Base-by-base conservation (phyloP, 257 asterid species). In the Eucommia ulmoides region DNA sequence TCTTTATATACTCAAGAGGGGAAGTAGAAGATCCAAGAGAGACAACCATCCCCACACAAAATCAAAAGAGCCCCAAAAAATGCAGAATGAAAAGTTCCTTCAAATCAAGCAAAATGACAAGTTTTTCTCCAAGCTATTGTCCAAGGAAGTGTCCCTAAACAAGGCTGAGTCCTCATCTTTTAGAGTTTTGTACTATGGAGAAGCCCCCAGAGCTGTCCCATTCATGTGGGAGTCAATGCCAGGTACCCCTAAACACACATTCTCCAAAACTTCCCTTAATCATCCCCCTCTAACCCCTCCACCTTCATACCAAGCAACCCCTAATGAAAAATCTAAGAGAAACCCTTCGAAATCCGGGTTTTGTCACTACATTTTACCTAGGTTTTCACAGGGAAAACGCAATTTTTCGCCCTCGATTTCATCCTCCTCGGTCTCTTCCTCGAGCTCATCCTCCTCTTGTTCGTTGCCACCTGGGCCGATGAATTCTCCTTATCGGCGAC, bases 281-380 rank as follows among this genome's bases (percentile, higher is more conserved):
- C n/a, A n/a, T n/a, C 89, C 84, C 7, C 93, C 95, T 15, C 75
- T 81, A 1, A 81, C 89, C 14, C 93, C 95, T 56, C 95, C 95
- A 22, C 95, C 93, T 41, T 77, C 78, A 18, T 77, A 72, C 58
- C 72, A 58, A 15, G 55, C 59, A 2, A 59, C 52, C 50, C 68
- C 68, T 1, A 53, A 26, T 17, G 24, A 24, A 0, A 51, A 23
- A 2, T 57, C 66, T 41, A 21, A 33, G 65, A 46, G 52, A 24
- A 65, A 63, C 33, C 41, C 61, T 12, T 47, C 56, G 19, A 80
- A 65, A 41, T 42, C 68, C 24, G 67, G 44, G 1, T 53, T 66
- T 12, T 53, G 70, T n/a, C 42, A 33, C 19, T 69, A 77, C 33
- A 65, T 72, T 9, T 60, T 77, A 2, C 47, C 61, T 0, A 65